Conservation (phyloP, 2,329 filamentous ascomycete genomes). For the Talaromyces sp. region DNA sequence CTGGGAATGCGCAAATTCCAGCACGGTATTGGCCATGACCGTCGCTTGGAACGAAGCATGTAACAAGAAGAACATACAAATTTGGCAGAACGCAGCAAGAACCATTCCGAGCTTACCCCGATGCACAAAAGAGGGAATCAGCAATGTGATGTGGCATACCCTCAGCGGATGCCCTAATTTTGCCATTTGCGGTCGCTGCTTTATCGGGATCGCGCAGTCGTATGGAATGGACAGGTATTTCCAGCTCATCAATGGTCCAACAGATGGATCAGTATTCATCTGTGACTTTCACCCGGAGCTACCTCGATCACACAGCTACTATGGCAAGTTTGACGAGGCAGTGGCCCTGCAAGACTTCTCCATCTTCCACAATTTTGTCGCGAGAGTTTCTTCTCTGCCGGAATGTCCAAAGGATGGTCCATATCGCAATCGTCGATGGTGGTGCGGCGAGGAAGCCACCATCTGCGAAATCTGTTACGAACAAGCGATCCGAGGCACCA, state of each 20-base stretch:
- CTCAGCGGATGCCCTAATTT: slow-evolving; percentile 4
- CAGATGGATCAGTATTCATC: slow-evolving; percentile 1
- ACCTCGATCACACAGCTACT: slow-evolving; percentile 3
- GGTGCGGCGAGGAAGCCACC: slow-evolving; percentile 8
- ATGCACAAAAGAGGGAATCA: slow-evolving; percentile 8
- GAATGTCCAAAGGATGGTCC: slow-evolving; percentile 5
- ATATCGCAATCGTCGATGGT: slow-evolving; percentile 6
- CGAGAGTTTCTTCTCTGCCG: neutral
- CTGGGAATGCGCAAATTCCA: slow-evolving; percentile 9
- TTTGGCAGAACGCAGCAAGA: slow-evolving; percentile 12
- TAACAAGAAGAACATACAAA: neutral
- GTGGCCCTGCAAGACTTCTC: neutral
- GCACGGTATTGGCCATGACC: neutral
- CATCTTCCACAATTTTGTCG: slow-evolving; percentile 9
- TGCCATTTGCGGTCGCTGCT: slow-evolving; percentile 6
- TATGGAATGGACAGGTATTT: slow-evolving; percentile 3
- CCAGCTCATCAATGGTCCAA: neutral
- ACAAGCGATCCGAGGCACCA: slow-evolving; percentile 8
- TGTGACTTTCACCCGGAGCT: slow-evolving; percentile 3
- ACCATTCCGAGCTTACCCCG: neutral
- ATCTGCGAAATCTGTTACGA: slow-evolving; percentile 14
- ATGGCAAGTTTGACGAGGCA: slow-evolving; percentile 5
- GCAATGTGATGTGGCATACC: slow-evolving; percentile 9
- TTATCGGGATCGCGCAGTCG: slow-evolving; percentile 2
- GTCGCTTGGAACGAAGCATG: slow-evolving; percentile 8